phyloP scores from a whole-genome alignment of 2,329 filamentous ascomycete genomes.

The Cordyceps fumosorosea region DNA sequence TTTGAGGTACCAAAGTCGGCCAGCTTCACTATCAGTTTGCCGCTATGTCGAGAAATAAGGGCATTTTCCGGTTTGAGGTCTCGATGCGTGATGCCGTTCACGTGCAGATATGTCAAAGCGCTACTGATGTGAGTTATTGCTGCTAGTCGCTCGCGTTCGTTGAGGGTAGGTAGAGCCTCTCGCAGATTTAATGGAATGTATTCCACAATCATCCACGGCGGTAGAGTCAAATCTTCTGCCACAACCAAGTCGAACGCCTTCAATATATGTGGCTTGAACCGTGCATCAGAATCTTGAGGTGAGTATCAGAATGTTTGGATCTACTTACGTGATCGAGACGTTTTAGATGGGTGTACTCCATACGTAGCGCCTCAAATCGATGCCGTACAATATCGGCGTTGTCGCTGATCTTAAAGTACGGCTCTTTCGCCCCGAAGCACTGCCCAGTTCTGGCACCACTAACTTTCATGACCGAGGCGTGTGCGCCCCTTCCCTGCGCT shows the following conservation, averaged over 20 bases:
- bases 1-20: constrained; percentile 12
- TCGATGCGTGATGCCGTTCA: constrained; percentile 3
- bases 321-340: constrained; percentile 13
- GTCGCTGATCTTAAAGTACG: constrained; percentile 11
- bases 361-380: constrained; percentile 7
- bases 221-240: constrained; percentile 9
- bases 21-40: neutral
- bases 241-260: constrained; percentile 9
- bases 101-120: constrained; percentile 7
- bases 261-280: constrained; percentile 11
- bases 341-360: constrained; percentile 9
- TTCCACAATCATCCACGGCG: constrained; percentile 14
- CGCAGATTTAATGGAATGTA: constrained; percentile 12
- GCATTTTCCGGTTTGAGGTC: constrained; percentile 5
- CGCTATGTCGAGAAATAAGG: neutral
- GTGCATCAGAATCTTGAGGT: neutral
- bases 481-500: neutral
- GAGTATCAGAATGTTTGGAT: neutral
- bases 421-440: constrained; percentile 11
- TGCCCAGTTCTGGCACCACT: neutral
- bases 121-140: constrained; percentile 7
- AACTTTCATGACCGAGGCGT: constrained; percentile 13
- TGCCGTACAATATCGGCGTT: constrained; percentile 6
- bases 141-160: neutral
- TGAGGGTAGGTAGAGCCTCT: neutral